phyloP scores from a whole-genome alignment of 768 basidiomycete species.

The Phaeolepiota aurea region DNA sequence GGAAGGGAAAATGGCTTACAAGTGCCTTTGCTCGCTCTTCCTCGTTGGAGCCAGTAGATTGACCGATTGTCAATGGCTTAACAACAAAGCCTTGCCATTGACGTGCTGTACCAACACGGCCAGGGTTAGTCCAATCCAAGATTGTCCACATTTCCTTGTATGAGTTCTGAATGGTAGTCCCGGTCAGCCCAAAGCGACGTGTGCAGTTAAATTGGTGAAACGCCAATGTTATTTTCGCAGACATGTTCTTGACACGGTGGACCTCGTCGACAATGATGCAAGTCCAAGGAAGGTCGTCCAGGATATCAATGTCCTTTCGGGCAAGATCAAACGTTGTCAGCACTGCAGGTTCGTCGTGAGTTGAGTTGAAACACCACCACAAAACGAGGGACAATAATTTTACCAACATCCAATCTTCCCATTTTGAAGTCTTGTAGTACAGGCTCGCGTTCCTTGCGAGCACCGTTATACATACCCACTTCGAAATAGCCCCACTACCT shows the following conservation, averaged over 20 bases:
- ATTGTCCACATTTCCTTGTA: slow-evolving; percentile 91
- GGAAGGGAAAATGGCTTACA: slow-evolving; percentile 15
- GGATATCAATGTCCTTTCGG: slow-evolving; percentile 55
- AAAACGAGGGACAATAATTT: slow-evolving; percentile 20
- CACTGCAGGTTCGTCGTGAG: too few species aligned
- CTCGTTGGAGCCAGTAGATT: slow-evolving; percentile 55
- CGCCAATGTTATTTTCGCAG: slow-evolving; percentile 56
- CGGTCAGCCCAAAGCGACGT: slow-evolving; percentile 80
- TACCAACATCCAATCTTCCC: slow-evolving; percentile 81
- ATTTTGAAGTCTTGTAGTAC: slow-evolving; percentile 67
- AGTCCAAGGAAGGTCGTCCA: slow-evolving; percentile 65
- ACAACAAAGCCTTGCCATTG: slow-evolving; percentile 77
- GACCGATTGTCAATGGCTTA: slow-evolving; percentile 59
- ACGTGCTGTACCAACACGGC: slow-evolving; percentile 54
- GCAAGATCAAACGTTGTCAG: slow-evolving; percentile 77
- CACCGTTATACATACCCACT: slow-evolving; percentile 62
- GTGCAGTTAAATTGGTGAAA: slow-evolving; percentile 62
- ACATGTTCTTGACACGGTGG: slow-evolving; percentile 80
- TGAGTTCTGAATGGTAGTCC: slow-evolving; percentile 74
- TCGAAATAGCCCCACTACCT: slow-evolving; percentile 92
- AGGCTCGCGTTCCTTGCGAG: slow-evolving; percentile 38
- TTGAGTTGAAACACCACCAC: too few species aligned
- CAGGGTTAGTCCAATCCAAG: slow-evolving; percentile 87
- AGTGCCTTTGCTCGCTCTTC: slow-evolving; percentile 50
- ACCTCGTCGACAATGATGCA: slow-evolving; percentile 84